Base-by-base conservation (phyloP, 2,329 filamentous ascomycete genomes). In the Emericellopsis atlantica region DNA sequence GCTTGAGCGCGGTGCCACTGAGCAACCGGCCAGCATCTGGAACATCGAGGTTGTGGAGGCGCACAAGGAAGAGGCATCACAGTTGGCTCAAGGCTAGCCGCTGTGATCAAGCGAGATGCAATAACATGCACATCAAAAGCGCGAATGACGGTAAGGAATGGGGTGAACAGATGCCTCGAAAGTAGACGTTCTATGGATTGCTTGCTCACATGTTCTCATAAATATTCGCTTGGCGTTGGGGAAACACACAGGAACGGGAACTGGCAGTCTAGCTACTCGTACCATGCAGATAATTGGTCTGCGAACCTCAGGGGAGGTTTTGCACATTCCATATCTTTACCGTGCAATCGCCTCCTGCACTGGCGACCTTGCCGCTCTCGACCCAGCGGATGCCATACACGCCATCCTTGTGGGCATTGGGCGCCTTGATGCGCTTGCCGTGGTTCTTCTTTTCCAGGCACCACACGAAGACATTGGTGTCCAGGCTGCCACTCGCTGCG, bases 321-420 rank as follows among this genome's bases (percentile, higher is more conserved):
- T 59, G 51, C 24, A 64, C 54, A 32, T 56, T 52, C 92, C 92
- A 98, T 39, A 90, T 71, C 70, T 96, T 98, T 37, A 98, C 74
- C 1, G 85, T 81, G 29, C 86, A 90, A 70, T 98, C 92, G 10
- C 81, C 84, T 36, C 92, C 92, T 5, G 78, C 77, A 50, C 82
- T 93, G 9, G 84, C 79, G 39, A 96, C 70, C 62, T 75, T 85
- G 43, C 69, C 69, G 8, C 73, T 76, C 23, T 71, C 72, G 12
- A 85, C 70, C 88, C 90, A 98, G 11, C 74, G 74, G 14, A 96
- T 82, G 14, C 85, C 90, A 49, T 83, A 87, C 15, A 96, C 88
- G 9, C 92, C 92, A 55, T 96, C 92, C 65, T 95, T 95, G 65
- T 98, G 92, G 39, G 90, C 88, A 55, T 95, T 94, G 18, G 79